Evolutionary conservation across 768 basidiomycete species (phyloP).

Genomic region (Termitomyces sp.): DNA sequence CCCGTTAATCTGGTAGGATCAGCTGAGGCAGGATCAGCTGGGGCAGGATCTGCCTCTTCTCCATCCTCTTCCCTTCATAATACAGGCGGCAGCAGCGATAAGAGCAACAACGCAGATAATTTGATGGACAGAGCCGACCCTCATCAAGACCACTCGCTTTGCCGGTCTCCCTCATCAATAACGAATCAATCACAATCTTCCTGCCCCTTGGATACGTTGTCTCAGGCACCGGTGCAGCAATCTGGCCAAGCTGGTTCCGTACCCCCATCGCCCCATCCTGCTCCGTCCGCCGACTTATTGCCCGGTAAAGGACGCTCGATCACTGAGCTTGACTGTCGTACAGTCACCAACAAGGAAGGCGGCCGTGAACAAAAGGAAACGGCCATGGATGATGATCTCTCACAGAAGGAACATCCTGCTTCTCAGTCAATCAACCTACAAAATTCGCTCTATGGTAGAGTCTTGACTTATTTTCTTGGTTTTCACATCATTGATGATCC

Average conservation of each 20-base stretch:
- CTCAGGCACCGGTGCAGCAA: background rate
- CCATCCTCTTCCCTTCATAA: background rate
- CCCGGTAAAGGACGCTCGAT: background rate
- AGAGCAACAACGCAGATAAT: background rate
- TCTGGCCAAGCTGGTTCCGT: background rate
- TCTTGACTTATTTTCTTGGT: background rate
- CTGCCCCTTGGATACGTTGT: too few species aligned
- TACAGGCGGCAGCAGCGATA: background rate
- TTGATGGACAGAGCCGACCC: background rate
- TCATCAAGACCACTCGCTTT: background rate
- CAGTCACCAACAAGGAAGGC: background rate
- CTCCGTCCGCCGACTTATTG: background rate
- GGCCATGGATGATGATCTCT: background rate
- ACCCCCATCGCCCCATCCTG: background rate
- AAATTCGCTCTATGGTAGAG: background rate
- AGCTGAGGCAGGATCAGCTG: background rate
- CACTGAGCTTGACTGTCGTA: background rate
- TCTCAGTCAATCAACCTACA: background rate
- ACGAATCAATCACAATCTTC: background rate
- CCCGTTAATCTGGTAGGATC: background rate
- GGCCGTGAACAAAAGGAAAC: background rate
- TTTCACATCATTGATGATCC: background rate
- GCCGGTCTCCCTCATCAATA: background rate
- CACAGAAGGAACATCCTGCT: background rate
- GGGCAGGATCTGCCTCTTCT: background rate